These are phyloP conservation scores for Emergomyces africanus DNA, from an alignment of 2,329 filamentous ascomycete genomes.

Conservation along the genomic window DNA sequence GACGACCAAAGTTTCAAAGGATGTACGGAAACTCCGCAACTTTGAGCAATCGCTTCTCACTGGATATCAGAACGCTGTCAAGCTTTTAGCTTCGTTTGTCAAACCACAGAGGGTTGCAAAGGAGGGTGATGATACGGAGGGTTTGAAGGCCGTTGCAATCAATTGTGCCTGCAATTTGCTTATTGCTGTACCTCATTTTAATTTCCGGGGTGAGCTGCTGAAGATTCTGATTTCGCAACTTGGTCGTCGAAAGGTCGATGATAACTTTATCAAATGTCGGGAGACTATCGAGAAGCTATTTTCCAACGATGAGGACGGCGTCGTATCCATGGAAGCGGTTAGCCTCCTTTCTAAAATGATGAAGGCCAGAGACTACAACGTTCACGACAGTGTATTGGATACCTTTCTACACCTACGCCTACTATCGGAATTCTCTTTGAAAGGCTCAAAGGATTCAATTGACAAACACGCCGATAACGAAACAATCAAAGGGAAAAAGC, in stretches of 20 bases:
- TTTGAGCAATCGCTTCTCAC: slow-evolving; percentile 82
- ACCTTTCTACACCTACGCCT: slow-evolving; percentile 82
- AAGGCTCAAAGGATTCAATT: slow-evolving; percentile 64
- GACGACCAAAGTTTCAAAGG: slow-evolving; percentile 75
- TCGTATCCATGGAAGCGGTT: slow-evolving; percentile 75
- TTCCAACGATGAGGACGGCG: slow-evolving; percentile 75
- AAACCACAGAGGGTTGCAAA: slow-evolving; percentile 37
- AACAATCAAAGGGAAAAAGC: slow-evolving; percentile 41
- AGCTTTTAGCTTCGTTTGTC: slow-evolving; percentile 56
- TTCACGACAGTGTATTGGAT: slow-evolving; percentile 78
- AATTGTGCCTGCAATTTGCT: slow-evolving; percentile 75
- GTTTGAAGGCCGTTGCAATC: slow-evolving; percentile 62
- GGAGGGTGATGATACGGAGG: slow-evolving; percentile 18
- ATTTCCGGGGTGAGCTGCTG: slow-evolving; percentile 78
- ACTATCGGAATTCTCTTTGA: slow-evolving; percentile 74
- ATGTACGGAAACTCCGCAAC: slow-evolving; percentile 65
- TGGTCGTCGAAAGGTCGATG: slow-evolving; percentile 57
- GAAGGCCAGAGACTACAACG: slow-evolving; percentile 67
- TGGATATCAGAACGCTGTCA: slow-evolving; percentile 75
- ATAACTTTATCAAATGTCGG: slow-evolving; percentile 64
- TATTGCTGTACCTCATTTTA: slow-evolving; percentile 83
- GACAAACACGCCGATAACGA: slow-evolving; percentile 45
- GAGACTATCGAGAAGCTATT: slow-evolving; percentile 73
- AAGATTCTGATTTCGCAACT: slow-evolving; percentile 79
- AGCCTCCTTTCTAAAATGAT: slow-evolving; percentile 87